Evolutionary conservation across 495 filamentous ascomycete species (phyloP).

Genomic region (Neurospora sp.): DNA sequence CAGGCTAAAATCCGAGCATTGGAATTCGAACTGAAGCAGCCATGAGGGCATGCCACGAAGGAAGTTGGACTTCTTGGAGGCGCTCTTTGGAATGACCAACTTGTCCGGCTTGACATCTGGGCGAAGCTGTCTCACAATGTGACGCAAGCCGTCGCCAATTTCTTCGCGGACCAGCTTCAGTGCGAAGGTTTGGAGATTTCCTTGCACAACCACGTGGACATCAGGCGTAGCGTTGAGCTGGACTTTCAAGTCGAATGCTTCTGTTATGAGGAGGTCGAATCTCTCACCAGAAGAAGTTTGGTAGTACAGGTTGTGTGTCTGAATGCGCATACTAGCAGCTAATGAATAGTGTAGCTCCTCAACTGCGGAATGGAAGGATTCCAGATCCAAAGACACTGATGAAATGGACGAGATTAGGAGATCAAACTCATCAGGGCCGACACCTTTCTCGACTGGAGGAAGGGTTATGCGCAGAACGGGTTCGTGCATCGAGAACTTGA

Average conservation of each 20-base stretch:
- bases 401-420: constrained; percentile 90
- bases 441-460: constrained; percentile 51
- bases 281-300: constrained; percentile 72
- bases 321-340: constrained; percentile 67
- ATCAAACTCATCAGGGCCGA: constrained; percentile 73
- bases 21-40: constrained; percentile 74
- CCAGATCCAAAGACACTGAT: constrained; percentile 80
- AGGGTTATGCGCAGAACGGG: constrained; percentile 84
- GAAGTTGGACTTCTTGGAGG: constrained; percentile 47
- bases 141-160: constrained; percentile 81
- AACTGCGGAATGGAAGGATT: constrained; percentile 84
- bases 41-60: constrained; percentile 71
- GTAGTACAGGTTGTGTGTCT: constrained; percentile 90
- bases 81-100: constrained; percentile 33
- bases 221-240: constrained; percentile 79
- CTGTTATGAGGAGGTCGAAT: constrained; percentile 76
- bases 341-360: constrained; percentile 82
- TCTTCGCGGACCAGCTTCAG: constrained; percentile 84
- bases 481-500: constrained; percentile 94
- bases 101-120: constrained; percentile 52
- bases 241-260: constrained; percentile 75
- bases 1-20: constrained; percentile 78
- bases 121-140: constrained; percentile 76
- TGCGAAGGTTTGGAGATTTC: constrained; percentile 75
- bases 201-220: constrained; percentile 68